A percentile compares a stretch with the other conserved stretches of the same genome.
Evolutionary conservation across 2,329 filamentous ascomycete genomes (phyloP).

Genomic region (Pezicula carpinea): DNA sequence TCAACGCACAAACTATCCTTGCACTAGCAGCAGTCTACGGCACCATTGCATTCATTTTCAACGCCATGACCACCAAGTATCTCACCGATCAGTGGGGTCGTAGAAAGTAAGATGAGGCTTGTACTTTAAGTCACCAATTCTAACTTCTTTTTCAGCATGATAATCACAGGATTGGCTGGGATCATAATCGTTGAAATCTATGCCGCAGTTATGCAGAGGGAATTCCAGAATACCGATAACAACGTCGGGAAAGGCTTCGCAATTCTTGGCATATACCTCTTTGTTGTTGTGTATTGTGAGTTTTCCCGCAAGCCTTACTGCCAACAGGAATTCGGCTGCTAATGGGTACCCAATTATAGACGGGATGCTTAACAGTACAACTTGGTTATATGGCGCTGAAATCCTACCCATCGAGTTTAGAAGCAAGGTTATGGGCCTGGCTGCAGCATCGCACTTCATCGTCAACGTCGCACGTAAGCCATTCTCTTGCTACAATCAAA

Average conservation of each 20-base stretch:
- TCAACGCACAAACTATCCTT: constrained; percentile 43
- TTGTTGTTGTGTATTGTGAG: constrained; percentile 50
- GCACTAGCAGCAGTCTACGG: constrained; percentile 51
- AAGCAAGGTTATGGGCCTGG: constrained; percentile 51
- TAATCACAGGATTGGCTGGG: constrained; percentile 45
- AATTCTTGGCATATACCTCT: constrained; percentile 54
- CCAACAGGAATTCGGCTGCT: neutral
- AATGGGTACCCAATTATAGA: constrained; percentile 25
- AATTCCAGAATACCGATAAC: constrained; percentile 52
- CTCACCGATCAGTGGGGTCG: constrained; percentile 55
- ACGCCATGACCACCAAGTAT: constrained; percentile 45
- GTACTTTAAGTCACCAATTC: neutral
- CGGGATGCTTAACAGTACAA: constrained; percentile 48
- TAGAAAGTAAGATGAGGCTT: constrained; percentile 36
- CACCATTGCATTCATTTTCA: constrained; percentile 45
- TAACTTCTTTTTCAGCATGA: constrained; percentile 39
- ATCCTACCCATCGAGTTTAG: constrained; percentile 47
- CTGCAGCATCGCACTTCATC: constrained; percentile 47
- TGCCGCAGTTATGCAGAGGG: constrained; percentile 51
- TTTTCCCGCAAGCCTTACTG: constrained; percentile 4
- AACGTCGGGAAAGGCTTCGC: constrained; percentile 53
- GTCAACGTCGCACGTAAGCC: constrained; percentile 44
- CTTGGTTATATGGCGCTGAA: constrained; percentile 52
- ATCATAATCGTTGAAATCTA: constrained; percentile 55
- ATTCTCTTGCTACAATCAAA: constrained; percentile 1